These are phyloP conservation scores for Metschnikowia hibisci DNA, from an alignment of 805 yeast genomes.

Conservation along the genomic window DNA sequence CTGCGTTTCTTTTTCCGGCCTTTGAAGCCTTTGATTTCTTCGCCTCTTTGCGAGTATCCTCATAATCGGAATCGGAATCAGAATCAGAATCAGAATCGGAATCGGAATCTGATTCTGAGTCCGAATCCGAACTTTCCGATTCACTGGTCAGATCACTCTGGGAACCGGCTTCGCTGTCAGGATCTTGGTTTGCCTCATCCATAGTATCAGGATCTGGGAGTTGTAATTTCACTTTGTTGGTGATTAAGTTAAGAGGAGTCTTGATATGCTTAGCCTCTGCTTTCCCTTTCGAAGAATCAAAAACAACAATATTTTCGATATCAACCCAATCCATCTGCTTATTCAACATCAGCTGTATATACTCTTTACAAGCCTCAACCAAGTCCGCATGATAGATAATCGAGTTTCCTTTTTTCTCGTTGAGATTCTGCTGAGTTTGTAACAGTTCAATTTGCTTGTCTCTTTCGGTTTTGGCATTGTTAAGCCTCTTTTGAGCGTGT, in stretches of 20 bases:
- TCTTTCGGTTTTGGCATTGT: constrained; percentile 72
- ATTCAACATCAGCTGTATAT: constrained; percentile 62
- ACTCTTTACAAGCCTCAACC: constrained; percentile 67
- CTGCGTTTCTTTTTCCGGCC: constrained; percentile 13
- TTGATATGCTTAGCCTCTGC: constrained; percentile 58
- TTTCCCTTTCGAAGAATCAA: constrained; percentile 67
- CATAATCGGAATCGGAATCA: constrained; percentile 30
- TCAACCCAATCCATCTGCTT: constrained; percentile 95
- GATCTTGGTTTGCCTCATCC: constrained; percentile 22
- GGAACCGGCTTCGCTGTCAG: constrained; percentile 12
- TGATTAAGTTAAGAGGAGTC: constrained; percentile 64
- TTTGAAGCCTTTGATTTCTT: constrained; percentile 11
- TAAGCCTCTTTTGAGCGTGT: constrained; percentile 70
- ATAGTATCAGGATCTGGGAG: constrained; percentile 49
- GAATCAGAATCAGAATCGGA: constrained; percentile 29
- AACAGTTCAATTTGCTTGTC: constrained; percentile 64
- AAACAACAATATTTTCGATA: constrained; percentile 67
- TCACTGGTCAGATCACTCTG: background rate
- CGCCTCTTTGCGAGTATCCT: constrained; percentile 12
- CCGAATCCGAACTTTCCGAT: constrained; percentile 21
- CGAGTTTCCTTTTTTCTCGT: constrained; percentile 66
- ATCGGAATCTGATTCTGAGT: constrained; percentile 30
- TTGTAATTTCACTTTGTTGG: constrained; percentile 58
- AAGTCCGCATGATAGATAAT: constrained; percentile 64
- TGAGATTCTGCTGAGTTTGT: constrained; percentile 56